These are phyloP conservation scores for Phytophthora sansomeana DNA, from an alignment of 352 stramenopile species.

Conservation along the genomic window DNA sequence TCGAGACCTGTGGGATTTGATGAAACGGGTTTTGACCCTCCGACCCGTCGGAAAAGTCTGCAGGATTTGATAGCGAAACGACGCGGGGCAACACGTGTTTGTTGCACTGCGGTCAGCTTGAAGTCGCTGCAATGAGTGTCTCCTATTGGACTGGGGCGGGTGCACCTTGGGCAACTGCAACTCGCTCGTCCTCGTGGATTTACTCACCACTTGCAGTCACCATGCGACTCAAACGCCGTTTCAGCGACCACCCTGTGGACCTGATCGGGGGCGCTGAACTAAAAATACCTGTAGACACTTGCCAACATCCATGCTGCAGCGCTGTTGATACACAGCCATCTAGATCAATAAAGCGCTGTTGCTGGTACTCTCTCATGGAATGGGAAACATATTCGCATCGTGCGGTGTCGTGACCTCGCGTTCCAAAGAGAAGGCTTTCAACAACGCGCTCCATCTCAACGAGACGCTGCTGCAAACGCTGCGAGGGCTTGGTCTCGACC, in stretches of 20 bases:
- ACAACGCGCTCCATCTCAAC: slow-evolving; percentile 41
- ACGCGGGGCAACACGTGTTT: neutral
- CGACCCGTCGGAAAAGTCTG: slow-evolving; percentile 5
- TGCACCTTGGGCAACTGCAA: too few relatives aligned
- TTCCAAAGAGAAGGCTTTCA: slow-evolving; percentile 41
- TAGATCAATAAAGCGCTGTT: neutral
- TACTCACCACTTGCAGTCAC: too few relatives aligned
- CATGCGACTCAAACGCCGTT: too few relatives aligned
- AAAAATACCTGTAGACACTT: slow-evolving; percentile 5
- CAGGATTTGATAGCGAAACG: slow-evolving; percentile 15
- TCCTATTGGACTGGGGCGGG: too few relatives aligned
- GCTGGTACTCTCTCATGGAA: slow-evolving; percentile 28
- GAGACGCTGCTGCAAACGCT: slow-evolving; percentile 48
- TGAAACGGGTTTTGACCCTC: slow-evolving; percentile 19
- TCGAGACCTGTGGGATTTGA: slow-evolving; percentile 2
- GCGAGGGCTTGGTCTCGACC: slow-evolving; percentile 50
- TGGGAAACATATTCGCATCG: slow-evolving; percentile 31
- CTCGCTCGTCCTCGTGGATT: too few relatives aligned
- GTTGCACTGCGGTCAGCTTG: neutral
- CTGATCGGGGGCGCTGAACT: neutral
- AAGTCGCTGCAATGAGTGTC: too few relatives aligned
- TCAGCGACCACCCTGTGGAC: neutral
- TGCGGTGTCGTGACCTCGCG: slow-evolving; percentile 10
- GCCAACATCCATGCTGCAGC: neutral
- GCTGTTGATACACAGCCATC: neutral